These are phyloP conservation scores for Metrosideros polymorpha DNA, from an alignment of 441 rosid genomes.

Conservation along the genomic window DNA sequence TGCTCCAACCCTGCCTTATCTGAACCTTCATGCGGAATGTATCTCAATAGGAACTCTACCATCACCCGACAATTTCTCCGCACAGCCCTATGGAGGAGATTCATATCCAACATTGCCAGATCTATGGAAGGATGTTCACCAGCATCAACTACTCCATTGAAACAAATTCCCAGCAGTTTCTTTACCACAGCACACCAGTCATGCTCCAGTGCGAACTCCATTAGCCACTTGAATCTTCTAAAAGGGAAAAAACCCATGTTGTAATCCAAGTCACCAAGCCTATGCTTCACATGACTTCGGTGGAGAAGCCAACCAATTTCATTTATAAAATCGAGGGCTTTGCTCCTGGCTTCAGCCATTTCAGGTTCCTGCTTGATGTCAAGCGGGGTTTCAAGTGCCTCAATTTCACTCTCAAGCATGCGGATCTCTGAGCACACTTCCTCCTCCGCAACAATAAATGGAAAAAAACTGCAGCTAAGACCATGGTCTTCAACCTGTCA, in stretches of 20 bases:
- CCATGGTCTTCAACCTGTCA: conserved; percentile 42
- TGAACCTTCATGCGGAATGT: conserved; percentile 9
- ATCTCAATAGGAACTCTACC: conserved; percentile 40
- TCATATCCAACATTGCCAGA: conserved; percentile 27
- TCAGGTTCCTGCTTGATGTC: conserved; percentile 1
- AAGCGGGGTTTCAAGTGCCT: conserved; percentile 9
- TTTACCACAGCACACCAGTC: conserved; percentile 51
- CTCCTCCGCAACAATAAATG: conserved; percentile 45
- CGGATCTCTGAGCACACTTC: conserved; percentile 51
- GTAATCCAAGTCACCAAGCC: conserved; percentile 21
- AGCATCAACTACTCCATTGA: conserved; percentile 24
- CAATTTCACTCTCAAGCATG: conserved; percentile 36
- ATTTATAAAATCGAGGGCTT: conserved; percentile 40
- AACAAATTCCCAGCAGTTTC: conserved; percentile 31
- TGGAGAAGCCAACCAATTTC: conserved; percentile 66
- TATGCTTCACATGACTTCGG: conserved; percentile 18
- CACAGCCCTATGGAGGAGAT: conserved; percentile 53
- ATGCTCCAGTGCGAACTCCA: conserved; percentile 45
- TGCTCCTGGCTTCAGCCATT: conserved; percentile 22
- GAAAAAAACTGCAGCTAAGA: conserved; percentile 40
- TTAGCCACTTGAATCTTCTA: conserved; percentile 37
- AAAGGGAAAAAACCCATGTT: conserved; percentile 26
- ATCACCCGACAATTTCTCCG: conserved; percentile 28
- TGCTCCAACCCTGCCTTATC: conserved; percentile 10
- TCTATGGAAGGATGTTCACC: conserved; percentile 21